phyloP scores from a whole-genome alignment of 768 basidiomycete species.

The Filobasidium wieringae region DNA sequence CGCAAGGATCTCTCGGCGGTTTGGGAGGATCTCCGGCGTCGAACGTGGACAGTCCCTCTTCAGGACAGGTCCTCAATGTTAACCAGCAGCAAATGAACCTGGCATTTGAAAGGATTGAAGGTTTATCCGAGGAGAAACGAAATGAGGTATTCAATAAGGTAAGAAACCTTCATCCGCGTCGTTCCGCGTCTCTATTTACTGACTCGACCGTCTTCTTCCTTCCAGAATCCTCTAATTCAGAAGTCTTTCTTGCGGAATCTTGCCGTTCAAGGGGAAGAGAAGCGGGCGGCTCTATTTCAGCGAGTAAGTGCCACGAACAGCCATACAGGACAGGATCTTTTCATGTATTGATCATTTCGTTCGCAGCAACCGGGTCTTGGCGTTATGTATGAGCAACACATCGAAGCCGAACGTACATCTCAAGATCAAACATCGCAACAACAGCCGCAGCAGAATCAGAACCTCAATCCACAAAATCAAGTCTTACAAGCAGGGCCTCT shows the following conservation, averaged over 20 bases:
- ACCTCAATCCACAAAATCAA: too few species aligned
- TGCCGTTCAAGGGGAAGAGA: not conserved
- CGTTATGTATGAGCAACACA: not conserved
- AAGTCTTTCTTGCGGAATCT: slow-evolving; percentile 8
- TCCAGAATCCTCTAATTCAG: slow-evolving; percentile 6
- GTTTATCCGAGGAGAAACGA: slow-evolving; percentile 10
- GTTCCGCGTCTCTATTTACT: not conserved
- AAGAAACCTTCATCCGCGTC: not conserved
- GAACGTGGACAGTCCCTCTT: not conserved
- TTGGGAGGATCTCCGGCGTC: not conserved
- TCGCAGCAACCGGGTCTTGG: not conserved
- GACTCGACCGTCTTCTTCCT: not conserved
- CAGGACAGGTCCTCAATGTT: not conserved
- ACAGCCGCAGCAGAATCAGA: not conserved
- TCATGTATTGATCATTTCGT: too few species aligned
- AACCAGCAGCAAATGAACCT: not conserved
- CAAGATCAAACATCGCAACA: not conserved
- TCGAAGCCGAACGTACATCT: not conserved
- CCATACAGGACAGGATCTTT: too few species aligned
- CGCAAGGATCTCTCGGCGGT: not conserved
- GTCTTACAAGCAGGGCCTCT: not conserved
- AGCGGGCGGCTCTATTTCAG: slow-evolving; percentile 4
- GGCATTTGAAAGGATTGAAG: slow-evolving; percentile 12
- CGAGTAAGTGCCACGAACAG: too few species aligned
- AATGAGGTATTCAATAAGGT: slow-evolving; percentile 6